Conservation (phyloP, 805 yeast genomes). For the Grigorovia humatica region DNA sequence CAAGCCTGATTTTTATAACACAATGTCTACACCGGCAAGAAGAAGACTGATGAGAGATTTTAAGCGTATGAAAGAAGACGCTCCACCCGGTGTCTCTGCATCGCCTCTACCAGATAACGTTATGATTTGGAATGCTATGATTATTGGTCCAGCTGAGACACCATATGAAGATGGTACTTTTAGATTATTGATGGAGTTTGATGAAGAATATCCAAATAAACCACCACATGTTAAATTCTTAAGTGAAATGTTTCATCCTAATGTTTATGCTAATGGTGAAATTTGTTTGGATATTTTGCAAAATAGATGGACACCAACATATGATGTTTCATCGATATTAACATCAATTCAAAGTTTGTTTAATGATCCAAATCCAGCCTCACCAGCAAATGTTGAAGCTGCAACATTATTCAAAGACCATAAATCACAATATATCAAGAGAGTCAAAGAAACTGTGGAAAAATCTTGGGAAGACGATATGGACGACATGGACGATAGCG, state of each 20-base stretch:
- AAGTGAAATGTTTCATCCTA: constrained; percentile 95
- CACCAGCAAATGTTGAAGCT: constrained; percentile 97
- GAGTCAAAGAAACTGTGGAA: constrained; percentile 93
- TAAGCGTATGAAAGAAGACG: constrained; percentile 95
- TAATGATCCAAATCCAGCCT: constrained; percentile 91
- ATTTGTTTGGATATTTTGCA: constrained; percentile 91
- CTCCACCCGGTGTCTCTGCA: constrained; percentile 96
- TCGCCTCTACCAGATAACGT: constrained; percentile 95
- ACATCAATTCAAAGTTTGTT: constrained; percentile 86
- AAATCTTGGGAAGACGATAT: constrained; percentile 84
- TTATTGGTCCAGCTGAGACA: constrained; percentile 94
- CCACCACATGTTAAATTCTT: constrained; percentile 90
- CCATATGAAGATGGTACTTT: constrained; percentile 98
- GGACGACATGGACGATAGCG: constrained; percentile 31
- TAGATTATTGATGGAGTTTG: constrained; percentile 74
- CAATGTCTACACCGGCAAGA: constrained; percentile 97
- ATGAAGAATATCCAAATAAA: constrained; percentile 94
- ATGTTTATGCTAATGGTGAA: constrained; percentile 92
- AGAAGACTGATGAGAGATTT: constrained; percentile 98
- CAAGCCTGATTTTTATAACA: neutral
- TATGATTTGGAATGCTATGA: constrained; percentile 95
- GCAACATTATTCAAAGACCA: constrained; percentile 93
- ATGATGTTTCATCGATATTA: constrained; percentile 89
- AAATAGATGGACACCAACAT: constrained; percentile 97
- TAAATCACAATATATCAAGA: constrained; percentile 78